These are phyloP conservation scores for Cyberlindnera bimundalis DNA, from an alignment of 805 yeast species.

Conservation along the genomic window DNA sequence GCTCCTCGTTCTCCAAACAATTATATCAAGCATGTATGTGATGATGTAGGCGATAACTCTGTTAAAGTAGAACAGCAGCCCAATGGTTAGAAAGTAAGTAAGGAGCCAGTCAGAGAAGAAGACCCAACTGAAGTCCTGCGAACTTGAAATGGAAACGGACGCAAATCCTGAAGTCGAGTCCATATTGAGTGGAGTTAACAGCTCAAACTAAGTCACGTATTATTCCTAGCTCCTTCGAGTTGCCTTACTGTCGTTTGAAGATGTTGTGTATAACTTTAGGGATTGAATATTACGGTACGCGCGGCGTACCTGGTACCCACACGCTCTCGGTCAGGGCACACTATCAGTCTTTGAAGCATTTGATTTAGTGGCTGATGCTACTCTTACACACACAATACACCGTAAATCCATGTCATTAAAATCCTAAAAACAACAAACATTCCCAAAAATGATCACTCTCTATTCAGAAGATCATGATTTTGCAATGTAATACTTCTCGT, in stretches of 20 bases:
- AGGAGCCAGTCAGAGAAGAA: constrained; percentile 83
- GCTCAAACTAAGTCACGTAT: too few relatives aligned
- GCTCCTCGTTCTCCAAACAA: constrained; percentile 61
- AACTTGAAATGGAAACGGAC: constrained; percentile 29
- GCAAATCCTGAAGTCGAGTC: constrained; percentile 29
- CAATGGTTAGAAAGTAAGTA: constrained; percentile 55
- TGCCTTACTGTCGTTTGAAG: too few relatives aligned
- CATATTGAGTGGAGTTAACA: constrained; percentile 20
- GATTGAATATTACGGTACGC: too few relatives aligned
- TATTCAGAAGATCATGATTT: constrained; percentile 48
- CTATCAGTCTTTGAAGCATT: too few relatives aligned
- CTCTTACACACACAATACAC: constrained; percentile 1
- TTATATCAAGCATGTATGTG: constrained; percentile 46
- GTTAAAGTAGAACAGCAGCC: constrained; percentile 72
- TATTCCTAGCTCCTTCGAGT: too few relatives aligned
- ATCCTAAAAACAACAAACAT: background rate
- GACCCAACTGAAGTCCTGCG: constrained; percentile 54
- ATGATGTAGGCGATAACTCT: constrained; percentile 62
- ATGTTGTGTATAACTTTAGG: too few relatives aligned
- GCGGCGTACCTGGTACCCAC: too few relatives aligned
- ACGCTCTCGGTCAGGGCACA: too few relatives aligned
- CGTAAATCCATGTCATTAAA: background rate
- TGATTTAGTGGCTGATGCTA: too few relatives aligned
- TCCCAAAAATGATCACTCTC: constrained; percentile 1
- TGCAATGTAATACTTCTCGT: constrained; percentile 78